Base-by-base conservation (phyloP, 495 filamentous ascomycete species). In the Tuber calosporum region DNA sequence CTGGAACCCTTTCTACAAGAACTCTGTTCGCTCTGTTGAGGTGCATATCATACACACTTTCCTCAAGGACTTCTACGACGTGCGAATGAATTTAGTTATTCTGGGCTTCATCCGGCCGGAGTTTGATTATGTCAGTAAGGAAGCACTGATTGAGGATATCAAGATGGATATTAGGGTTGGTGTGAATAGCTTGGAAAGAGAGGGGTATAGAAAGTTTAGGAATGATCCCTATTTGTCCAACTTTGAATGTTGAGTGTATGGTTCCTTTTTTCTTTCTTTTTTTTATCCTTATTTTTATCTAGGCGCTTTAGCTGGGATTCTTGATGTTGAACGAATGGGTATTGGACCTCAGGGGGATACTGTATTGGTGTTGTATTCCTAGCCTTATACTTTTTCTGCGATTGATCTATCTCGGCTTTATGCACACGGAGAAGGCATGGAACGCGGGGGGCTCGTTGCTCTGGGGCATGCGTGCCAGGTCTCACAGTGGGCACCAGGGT, bases 1-100 rank as follows among this genome's bases (percentile, higher is more conserved):
- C n/a, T 97, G 91, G 86, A 97, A 97, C 80, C 93, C 93, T 0
- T 96, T 92, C 83, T 97, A 96, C 84, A 93, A 93, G 82, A 97
- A 97, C 82, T 87, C 87, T 36, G 88, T 90, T 53, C 87, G 92
- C 30, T 90, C 87, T 53, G 91, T 94, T 78, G 95, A 98, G 87
- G 94, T 97, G 76, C 94, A 98, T 83, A 87, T 99, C 72, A 86
- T 99, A 84, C 90, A 91, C 83, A 77, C 73, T 73, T 96, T 89
- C 85, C 83, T 42, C 74, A 83, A 81, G 53, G 92, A 97, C 81
- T 99, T 99, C 85, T 99, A 99, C 84, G 90, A 86, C 66, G 87
- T 86, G 9, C 84, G 87, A 69, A 90, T 99, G 85, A 89, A 92
- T 69, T 85, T 98, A 8, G 78, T 91, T 36, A 87, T 99, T 74